A percentile compares a stretch with the other conserved stretches of the same genome.
These are phyloP conservation scores for Trebouxia sp. DNA, from an alignment of 139 green algal genomes.

Conservation along the genomic window DNA sequence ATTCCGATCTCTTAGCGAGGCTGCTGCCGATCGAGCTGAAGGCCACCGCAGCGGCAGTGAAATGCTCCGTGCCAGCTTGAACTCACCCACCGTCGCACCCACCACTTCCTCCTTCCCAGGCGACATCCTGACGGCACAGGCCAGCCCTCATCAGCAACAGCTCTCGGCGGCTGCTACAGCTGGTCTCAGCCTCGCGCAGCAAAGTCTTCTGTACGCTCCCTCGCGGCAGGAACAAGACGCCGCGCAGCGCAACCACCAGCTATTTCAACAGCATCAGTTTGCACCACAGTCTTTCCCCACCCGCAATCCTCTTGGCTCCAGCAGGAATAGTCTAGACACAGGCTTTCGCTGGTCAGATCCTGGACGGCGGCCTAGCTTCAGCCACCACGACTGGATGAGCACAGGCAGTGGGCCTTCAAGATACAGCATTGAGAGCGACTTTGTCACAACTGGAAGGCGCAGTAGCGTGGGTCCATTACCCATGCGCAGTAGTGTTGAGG, in stretches of 20 bases:
- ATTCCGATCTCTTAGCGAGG: neutral
- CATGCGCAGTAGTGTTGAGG: neutral
- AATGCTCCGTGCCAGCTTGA: neutral
- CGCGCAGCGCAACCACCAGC: neutral
- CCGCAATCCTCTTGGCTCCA: neutral
- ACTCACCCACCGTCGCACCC: neutral
- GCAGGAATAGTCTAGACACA: neutral
- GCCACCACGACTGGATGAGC: neutral
- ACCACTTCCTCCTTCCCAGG: neutral
- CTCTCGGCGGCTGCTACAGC: too few relatives aligned
- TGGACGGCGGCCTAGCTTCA: neutral
- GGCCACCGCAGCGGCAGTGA: neutral
- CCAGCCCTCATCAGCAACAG: too few relatives aligned
- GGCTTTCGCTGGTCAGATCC: neutral
- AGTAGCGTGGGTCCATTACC: neutral
- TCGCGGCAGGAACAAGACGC: neutral
- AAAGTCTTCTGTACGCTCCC: conserved; percentile 1
- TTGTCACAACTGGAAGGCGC: neutral
- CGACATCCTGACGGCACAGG: too few relatives aligned
- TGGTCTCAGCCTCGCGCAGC: neutral
- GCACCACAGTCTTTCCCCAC: neutral
- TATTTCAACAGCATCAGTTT: neutral
- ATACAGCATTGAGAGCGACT: neutral
- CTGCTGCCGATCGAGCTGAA: neutral
- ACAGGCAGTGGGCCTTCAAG: neutral